Conservation (phyloP, 495 filamentous ascomycete species). For the Pseudotulostoma volvatum region DNA sequence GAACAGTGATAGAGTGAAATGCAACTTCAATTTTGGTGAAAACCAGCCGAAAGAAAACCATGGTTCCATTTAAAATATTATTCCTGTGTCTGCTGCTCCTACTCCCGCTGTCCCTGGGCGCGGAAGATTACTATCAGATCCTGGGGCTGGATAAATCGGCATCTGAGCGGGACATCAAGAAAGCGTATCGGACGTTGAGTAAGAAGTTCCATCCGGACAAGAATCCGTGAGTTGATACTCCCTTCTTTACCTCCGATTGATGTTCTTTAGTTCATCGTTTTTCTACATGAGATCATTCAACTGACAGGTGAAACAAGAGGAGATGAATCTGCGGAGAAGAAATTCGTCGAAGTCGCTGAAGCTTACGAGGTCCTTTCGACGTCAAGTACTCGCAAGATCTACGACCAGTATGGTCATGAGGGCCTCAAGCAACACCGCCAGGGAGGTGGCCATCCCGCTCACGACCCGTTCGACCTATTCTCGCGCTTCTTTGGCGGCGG, state of each 20-base stretch:
- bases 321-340: slow-evolving; percentile 66
- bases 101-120: slow-evolving; percentile 36
- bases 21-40: too few species aligned
- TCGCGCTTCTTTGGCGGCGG: slow-evolving; percentile 92
- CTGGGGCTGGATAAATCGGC: slow-evolving; percentile 69
- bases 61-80: slow-evolving; percentile 10
- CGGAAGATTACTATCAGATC: slow-evolving; percentile 88
- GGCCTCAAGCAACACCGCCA: slow-evolving; percentile 72
- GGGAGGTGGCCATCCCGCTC: slow-evolving; percentile 40
- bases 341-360: slow-evolving; percentile 89
- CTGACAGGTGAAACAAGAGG: slow-evolving; percentile 29
- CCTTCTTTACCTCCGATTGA: slow-evolving; percentile 2
- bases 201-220: slow-evolving; percentile 98
- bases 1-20: too few species aligned
- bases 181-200: slow-evolving; percentile 81
- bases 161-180: slow-evolving; percentile 81
- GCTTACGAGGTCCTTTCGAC: slow-evolving; percentile 90
- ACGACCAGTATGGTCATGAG: slow-evolving; percentile 91
- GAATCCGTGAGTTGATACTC: slow-evolving; percentile 56
- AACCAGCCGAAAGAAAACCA: too few species aligned
- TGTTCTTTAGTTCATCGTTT: too few species aligned
- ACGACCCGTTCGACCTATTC: slow-evolving; percentile 96
- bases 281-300: too few species aligned
- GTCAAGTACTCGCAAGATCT: slow-evolving; percentile 67
- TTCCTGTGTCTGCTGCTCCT: slow-evolving; percentile 21